Conservation (phyloP, 768 basidiomycete species). For the Tricholoma furcatifolium region DNA sequence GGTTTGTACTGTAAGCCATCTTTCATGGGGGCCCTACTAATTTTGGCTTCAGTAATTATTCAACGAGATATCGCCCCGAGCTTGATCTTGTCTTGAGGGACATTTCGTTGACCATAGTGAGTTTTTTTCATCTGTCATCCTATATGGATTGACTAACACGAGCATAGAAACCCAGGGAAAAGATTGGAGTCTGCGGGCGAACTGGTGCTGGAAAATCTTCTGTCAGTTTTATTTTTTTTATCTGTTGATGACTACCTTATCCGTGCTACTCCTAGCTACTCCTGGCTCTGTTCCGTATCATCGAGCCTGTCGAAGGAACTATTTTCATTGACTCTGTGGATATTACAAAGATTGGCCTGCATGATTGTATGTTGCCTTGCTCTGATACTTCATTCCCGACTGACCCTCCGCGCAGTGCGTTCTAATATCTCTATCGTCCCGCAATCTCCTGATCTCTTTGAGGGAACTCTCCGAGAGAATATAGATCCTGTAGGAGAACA, state of each 20-base stretch:
- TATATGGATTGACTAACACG: constrained; percentile 1
- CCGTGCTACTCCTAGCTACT: constrained; percentile 41
- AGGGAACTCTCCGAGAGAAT: constrained; percentile 79
- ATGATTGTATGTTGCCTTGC: constrained; percentile 50
- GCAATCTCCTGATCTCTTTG: constrained; percentile 70
- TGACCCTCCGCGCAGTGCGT: constrained; percentile 46
- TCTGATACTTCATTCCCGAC: background rate
- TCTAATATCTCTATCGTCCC: constrained; percentile 85
- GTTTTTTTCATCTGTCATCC: constrained; percentile 15
- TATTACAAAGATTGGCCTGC: constrained; percentile 71
- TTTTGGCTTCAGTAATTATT: constrained; percentile 51
- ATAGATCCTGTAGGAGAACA: constrained; percentile 82
- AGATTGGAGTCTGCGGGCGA: constrained; percentile 85
- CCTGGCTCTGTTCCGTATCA: constrained; percentile 73
- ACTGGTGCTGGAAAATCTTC: constrained; percentile 84
- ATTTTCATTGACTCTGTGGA: constrained; percentile 77
- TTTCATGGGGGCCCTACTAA: constrained; percentile 2
- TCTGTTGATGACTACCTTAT: background rate
- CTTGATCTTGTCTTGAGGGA: constrained; percentile 79
- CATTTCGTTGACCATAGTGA: constrained; percentile 67
- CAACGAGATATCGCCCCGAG: constrained; percentile 76
- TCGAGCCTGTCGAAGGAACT: constrained; percentile 66
- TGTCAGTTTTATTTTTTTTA: constrained; percentile 32
- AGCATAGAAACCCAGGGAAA: constrained; percentile 71
- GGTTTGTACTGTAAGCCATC: constrained; percentile 36